Conservation (phyloP, 257 asterid genomes). For the Nicotiana attenuata region DNA sequence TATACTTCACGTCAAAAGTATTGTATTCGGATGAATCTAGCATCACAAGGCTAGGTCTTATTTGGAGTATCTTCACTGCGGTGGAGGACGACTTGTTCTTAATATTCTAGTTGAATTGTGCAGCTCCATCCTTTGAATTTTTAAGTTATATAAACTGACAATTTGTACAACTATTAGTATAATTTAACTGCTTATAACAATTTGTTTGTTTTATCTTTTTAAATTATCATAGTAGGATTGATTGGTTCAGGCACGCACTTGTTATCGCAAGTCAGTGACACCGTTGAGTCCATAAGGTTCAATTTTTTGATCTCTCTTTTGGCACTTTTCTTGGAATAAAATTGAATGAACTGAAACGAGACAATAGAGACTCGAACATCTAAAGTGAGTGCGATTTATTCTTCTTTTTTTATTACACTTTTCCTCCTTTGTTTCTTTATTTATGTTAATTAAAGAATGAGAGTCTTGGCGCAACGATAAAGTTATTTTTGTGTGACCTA, state of each 20-base stretch:
- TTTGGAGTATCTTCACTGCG: neutral
- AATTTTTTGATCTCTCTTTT: neutral
- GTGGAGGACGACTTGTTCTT: neutral
- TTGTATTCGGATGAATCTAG: too few relatives aligned
- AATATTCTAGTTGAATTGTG: neutral
- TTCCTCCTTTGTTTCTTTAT: neutral
- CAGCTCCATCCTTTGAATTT: neutral
- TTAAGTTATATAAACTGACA: neutral
- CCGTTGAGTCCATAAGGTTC: neutral
- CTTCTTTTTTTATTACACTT: neutral
- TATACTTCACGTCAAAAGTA: too few relatives aligned
- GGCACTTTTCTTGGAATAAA: neutral
- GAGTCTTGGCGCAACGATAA: too few relatives aligned
- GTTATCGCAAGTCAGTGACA: too few relatives aligned
- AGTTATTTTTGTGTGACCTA: too few relatives aligned
- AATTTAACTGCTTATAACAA: too few relatives aligned
- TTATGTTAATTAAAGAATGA: neutral
- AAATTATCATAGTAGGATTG: too few relatives aligned
- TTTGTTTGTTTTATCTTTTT: too few relatives aligned
- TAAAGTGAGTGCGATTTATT: neutral
- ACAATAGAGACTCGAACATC: neutral
- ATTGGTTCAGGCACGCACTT: too few relatives aligned
- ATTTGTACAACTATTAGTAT: too few relatives aligned
- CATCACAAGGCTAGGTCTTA: too few relatives aligned
- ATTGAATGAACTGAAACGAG: neutral